Conservation (phyloP, 2,329 filamentous ascomycete species). For the Thielaviopsis musarum region DNA sequence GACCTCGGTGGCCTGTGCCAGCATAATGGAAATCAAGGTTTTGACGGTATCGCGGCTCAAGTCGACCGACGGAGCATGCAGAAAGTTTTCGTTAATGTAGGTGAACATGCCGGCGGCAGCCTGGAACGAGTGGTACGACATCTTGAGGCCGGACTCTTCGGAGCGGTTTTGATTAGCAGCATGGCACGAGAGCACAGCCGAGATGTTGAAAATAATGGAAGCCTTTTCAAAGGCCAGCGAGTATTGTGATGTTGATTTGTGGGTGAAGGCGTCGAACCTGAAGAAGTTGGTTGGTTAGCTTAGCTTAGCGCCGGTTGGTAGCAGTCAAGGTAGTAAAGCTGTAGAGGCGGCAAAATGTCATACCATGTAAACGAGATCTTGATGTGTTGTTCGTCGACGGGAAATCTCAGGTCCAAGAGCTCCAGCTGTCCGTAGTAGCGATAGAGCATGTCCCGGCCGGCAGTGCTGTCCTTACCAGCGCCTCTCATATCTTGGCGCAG, state of each 20-base stretch:
- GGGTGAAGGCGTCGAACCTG: constrained; percentile 98
- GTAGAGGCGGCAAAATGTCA: constrained; percentile 4
- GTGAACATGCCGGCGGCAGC: constrained; percentile 98
- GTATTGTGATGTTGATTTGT: constrained; percentile 93
- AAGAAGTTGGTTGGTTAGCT: constrained; percentile 12
- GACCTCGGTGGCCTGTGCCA: constrained; percentile 92
- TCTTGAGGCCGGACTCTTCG: constrained; percentile 86
- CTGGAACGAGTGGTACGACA: constrained; percentile 95
- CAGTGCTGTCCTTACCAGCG: constrained; percentile 88
- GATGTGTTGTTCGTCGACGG: constrained; percentile 96
- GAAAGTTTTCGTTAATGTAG: constrained; percentile 98
- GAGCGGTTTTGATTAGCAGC: constrained; percentile 82
- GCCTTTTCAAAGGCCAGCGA: constrained; percentile 96
- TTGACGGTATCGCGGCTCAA: constrained; percentile 91
- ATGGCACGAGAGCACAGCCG: constrained; percentile 88
- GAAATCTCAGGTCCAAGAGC: constrained; percentile 82
- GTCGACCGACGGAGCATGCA: constrained; percentile 93
- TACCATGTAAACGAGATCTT: constrained; percentile 98
- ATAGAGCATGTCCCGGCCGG: constrained; percentile 83
- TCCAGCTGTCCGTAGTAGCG: constrained; percentile 96
- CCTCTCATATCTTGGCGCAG: constrained; percentile 97
- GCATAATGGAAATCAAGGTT: constrained; percentile 77
- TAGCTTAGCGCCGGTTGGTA: not conserved
- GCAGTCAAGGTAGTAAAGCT: too few species aligned
- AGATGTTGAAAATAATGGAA: constrained; percentile 99